Base-by-base conservation (phyloP, 768 basidiomycete species). In the Mycena venus region DNA sequence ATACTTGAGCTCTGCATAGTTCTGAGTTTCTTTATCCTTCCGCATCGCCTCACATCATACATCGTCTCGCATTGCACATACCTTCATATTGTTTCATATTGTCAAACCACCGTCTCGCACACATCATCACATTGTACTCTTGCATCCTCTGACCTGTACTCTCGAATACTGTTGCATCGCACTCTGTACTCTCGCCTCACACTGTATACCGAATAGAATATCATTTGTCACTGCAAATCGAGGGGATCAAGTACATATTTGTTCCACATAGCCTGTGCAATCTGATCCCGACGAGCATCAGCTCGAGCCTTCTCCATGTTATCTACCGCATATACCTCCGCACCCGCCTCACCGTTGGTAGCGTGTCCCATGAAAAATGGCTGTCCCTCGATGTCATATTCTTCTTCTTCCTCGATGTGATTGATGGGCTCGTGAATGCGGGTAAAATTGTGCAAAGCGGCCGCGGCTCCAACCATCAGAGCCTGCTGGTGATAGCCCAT, bases 301-400 rank as follows among this genome's bases (percentile, higher is more conserved):
- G 67, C 72, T 3, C 67, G 6, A 0, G 34, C 11, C 25, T 74
- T 74, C 53, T 74, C 72, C 12, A 19, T 53, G 1, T 47, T 51
- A 14, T 64, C 25, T 0, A 66, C 34, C 9, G 63, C 63, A 14
- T n/a, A n/a, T n/a, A 59, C n/a, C n/a, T n/a, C 21, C 0, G 55
- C 58, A 0, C 27, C 14, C 8, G 0, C 25, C 19, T 27, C 29
- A 27, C 40, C 60, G 11, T n/a, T 47, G 7, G 51, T 42, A 3
- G 17, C 1, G 4, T 1, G 5, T 60, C 9, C 51, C 31, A 29
- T 38, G 1, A 74, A 29, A 29, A 63, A 74, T 8, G 60, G 60
- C n/a, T 69, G 31, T 3, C 68, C 73, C 8, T 74, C 73, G 8
- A 74, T 53, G 31, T 69, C 67, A 21, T 74, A 74, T 11, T 74